These are phyloP conservation scores for Neoarthrinium moseri DNA, from an alignment of 2,329 filamentous ascomycete genomes.

Conservation along the genomic window DNA sequence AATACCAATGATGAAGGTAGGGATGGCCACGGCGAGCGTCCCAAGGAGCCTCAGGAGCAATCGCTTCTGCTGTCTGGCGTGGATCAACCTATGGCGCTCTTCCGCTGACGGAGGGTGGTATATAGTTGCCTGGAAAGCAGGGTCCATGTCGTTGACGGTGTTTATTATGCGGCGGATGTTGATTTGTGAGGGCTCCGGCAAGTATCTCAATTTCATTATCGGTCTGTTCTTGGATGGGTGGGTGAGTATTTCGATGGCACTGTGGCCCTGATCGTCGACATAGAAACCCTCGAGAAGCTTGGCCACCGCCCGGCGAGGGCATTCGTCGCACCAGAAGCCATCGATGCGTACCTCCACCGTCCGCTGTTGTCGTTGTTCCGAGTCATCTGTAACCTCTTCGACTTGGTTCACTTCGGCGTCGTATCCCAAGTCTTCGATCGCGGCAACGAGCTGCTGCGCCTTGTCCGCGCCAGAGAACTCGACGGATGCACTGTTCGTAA, in stretches of 20 bases:
- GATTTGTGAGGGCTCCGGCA: constrained; percentile 59
- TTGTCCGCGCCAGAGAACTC: constrained; percentile 50
- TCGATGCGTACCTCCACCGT: constrained; percentile 65
- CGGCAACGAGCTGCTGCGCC: constrained; percentile 46
- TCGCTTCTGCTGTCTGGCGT: constrained; percentile 65
- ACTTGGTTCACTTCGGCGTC: constrained; percentile 59
- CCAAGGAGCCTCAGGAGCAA: constrained; percentile 71
- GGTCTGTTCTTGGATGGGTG: constrained; percentile 60
- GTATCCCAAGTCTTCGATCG: constrained; percentile 64
- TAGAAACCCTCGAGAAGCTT: constrained; percentile 54
- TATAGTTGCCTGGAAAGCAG: constrained; percentile 65
- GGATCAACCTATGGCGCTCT: constrained; percentile 73
- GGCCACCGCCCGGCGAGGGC: constrained; percentile 58
- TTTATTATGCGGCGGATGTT: constrained; percentile 74
- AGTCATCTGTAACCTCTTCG: constrained; percentile 31
- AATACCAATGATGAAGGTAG: constrained; percentile 83
- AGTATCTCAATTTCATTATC: constrained; percentile 69
- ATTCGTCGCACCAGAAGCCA: constrained; percentile 75
- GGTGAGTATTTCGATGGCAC: constrained; percentile 50
- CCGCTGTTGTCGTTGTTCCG: constrained; percentile 31
- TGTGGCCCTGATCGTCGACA: constrained; percentile 43
- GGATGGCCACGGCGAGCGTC: constrained; percentile 69
- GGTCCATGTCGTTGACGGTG: constrained; percentile 65
- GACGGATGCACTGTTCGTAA: constrained; percentile 65
- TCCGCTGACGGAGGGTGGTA: constrained; percentile 82